Base-by-base conservation (phyloP, 208 protist genomes). In the Trichomonas tenax region DNA sequence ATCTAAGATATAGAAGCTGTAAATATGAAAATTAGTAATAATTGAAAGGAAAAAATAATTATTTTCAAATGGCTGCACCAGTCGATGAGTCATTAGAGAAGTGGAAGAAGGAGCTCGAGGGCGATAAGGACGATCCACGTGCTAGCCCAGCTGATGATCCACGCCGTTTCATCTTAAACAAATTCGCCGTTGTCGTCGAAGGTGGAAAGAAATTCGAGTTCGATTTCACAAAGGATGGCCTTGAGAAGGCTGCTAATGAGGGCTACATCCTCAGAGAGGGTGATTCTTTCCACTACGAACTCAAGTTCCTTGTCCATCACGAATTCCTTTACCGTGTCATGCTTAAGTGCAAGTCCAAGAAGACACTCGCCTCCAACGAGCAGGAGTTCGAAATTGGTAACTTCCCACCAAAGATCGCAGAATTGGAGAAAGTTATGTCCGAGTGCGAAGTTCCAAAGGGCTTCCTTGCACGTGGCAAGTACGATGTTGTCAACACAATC, bases 401-500 rank as follows among this genome's bases (percentile, higher is more conserved):
- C 41, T 93, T 48, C 44, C 86, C 86, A 93, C 86, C 86, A 93
- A 93, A 41, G 44, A 93, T 93, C 31, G 86, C 86, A 38, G 40
- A 41, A 51, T 48, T 93, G 1, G n/a, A 17, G 38, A 93, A 93
- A 31, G 15, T 38, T 51, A 41, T 93, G 17, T 11, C 41, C 3
- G 86, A 93, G 38, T 93, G 86, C 44, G 86, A 93, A 51, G 86
- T 93, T 38, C 86, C 86, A 38, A 38, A 11, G 21, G 86, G 86
- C 8, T 38, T 38, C 3, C 44, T 93, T 21, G 44, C 86, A 38
- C 86, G 86, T 93, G 86, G 86, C 17, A 38, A 48, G 15, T 93
- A 93, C 36, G 44, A 93, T 17, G 44, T 51, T 38, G 44, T 51
- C 31, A 93, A 93, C 86, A 51, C 86, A 34, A 93, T 93, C 15